These are phyloP conservation scores for Apiospora pterosperma DNA, from an alignment of 2,329 filamentous ascomycete species.

Conservation along the genomic window DNA sequence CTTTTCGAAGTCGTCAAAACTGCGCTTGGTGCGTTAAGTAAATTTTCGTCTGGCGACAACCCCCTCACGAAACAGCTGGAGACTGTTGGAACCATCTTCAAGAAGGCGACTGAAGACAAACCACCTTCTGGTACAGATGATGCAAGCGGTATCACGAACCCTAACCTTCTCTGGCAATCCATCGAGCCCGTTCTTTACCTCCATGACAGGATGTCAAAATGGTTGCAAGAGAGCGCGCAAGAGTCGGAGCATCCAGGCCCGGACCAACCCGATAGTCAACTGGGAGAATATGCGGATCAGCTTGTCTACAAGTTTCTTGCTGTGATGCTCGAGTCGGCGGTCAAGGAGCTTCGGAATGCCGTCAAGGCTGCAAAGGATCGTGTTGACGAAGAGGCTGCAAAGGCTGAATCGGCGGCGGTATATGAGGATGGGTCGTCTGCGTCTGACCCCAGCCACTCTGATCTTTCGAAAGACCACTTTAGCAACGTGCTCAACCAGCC, in stretches of 20 bases:
- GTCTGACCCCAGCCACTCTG: conserved; percentile 55
- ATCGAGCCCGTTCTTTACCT: conserved; percentile 28
- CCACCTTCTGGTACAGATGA: background rate
- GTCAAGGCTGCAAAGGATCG: conserved; percentile 26
- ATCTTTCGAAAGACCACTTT: conserved; percentile 59
- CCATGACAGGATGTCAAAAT: conserved; percentile 25
- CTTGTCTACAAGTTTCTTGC: conserved; percentile 25
- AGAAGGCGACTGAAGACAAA: conserved; percentile 13
- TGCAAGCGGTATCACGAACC: conserved; percentile 12
- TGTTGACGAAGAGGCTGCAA: conserved; percentile 26
- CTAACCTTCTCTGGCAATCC: conserved; percentile 24
- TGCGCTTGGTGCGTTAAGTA: conserved; percentile 18
- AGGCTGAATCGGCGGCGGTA: conserved; percentile 21
- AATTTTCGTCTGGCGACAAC: conserved; percentile 17
- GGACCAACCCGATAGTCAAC: conserved; percentile 19
- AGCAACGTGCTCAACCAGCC: conserved; percentile 55
- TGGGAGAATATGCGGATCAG: conserved; percentile 26
- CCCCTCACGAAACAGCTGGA: conserved; percentile 22
- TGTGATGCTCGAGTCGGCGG: conserved; percentile 25
- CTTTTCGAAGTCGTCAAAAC: conserved; percentile 25
- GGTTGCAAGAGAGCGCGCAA: conserved; percentile 23
- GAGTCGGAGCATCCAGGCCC: conserved; percentile 13
- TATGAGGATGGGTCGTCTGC: conserved; percentile 31
- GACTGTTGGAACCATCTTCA: conserved; percentile 23
- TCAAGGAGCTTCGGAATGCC: conserved; percentile 26